Conservation (phyloP, 257 asterid genomes). For the Nicotiana knightiana region DNA sequence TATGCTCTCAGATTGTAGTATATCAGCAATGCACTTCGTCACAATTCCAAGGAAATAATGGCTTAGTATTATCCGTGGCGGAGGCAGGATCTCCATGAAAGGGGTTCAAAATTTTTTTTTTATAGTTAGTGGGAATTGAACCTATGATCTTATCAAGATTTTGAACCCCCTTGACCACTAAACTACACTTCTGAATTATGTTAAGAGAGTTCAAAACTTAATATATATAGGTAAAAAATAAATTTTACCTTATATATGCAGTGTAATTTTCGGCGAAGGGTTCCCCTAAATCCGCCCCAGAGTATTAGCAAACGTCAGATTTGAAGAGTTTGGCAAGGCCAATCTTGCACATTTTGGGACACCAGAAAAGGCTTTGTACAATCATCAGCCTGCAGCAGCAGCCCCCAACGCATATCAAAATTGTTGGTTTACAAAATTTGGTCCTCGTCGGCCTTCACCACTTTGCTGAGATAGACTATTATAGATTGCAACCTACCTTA, state of each 20-base stretch:
- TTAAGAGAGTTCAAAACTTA: no score
- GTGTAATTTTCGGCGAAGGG: no score
- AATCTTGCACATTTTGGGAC: constrained; percentile 11
- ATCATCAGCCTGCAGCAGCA: constrained; percentile 24
- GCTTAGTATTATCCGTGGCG: not conserved
- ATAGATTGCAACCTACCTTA: not conserved
- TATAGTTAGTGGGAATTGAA: no score
- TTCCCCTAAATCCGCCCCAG: no score
- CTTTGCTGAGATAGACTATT: not conserved
- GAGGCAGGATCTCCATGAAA: no score
- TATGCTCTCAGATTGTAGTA: constrained; percentile 9
- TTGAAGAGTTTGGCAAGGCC: constrained; percentile 15
- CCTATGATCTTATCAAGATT: no score
- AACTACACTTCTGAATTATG: no score
- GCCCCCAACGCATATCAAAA: constrained; percentile 9
- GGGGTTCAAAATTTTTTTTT: no score
- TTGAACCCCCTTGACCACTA: no score
- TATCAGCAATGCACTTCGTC: constrained; percentile 30
- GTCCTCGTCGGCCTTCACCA: constrained; percentile 5
- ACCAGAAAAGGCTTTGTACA: constrained; percentile 5
- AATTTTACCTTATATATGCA: no score
- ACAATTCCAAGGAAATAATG: constrained; percentile 12
- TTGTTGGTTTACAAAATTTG: not conserved
- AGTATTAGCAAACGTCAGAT: constrained; percentile 12
- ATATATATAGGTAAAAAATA: no score